phyloP scores from a whole-genome alignment of 139 green algal species.

The Chlorella sp. region DNA sequence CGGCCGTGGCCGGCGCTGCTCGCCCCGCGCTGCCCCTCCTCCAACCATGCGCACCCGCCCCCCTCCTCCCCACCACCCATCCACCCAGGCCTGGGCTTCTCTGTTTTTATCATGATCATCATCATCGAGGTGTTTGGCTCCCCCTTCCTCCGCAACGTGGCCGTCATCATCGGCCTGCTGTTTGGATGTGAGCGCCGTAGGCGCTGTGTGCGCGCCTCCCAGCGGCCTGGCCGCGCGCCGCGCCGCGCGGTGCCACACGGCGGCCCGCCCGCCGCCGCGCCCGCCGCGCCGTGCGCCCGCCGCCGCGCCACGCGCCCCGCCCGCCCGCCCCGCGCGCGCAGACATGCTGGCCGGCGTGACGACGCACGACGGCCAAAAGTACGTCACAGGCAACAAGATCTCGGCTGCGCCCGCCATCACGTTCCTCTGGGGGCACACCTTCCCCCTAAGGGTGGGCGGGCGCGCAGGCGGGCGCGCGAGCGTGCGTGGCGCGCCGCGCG shows the following conservation, averaged over 20 bases:
- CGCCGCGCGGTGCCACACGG: too few relatives aligned
- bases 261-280: too few relatives aligned
- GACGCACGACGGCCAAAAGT: conserved; percentile 51
- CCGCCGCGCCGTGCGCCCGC: too few relatives aligned
- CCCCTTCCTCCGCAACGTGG: conserved; percentile 74
- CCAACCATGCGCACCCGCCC: too few relatives aligned
- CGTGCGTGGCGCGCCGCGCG: too few relatives aligned
- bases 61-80: too few relatives aligned
- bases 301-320: background rate
- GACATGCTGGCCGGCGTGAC: conserved; percentile 47
- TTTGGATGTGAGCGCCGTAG: too few relatives aligned
- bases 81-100: background rate
- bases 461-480: too few relatives aligned
- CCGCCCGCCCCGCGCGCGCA: background rate
- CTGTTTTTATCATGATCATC: conserved; percentile 13
- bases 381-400: conserved; percentile 44
- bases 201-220: too few relatives aligned
- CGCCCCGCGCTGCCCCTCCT: too few relatives aligned
- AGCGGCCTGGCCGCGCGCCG: too few relatives aligned
- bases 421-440: conserved; percentile 80
- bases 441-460: conserved; percentile 44
- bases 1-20: too few relatives aligned
- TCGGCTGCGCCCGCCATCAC: conserved; percentile 60
- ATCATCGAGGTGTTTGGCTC: conserved; percentile 49
- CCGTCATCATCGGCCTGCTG: conserved; percentile 55